Conservation (phyloP, 106 monocot species). For the Phalaenopsis aphrodite region DNA sequence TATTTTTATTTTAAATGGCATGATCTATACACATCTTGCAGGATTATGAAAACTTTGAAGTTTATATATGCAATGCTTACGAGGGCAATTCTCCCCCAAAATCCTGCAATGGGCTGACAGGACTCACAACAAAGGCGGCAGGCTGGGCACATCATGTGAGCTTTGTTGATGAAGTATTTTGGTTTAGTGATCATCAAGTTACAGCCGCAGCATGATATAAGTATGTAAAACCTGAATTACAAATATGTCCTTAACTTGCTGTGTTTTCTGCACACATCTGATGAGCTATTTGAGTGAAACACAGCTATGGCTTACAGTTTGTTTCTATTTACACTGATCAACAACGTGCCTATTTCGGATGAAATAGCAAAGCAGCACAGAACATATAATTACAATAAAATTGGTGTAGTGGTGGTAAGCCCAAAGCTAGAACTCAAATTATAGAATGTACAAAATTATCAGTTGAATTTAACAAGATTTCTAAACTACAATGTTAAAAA, state of each 20-base stretch:
- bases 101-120: conserved; percentile 21
- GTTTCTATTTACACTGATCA: not conserved
- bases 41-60: conserved; percentile 63
- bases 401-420: too few species aligned
- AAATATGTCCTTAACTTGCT: not conserved
- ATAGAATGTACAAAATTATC: too few species aligned
- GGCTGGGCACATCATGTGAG: conserved; percentile 12
- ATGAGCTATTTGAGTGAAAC: too few species aligned
- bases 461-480: too few species aligned
- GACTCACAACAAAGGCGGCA: not conserved
- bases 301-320: not conserved
- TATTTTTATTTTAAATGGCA: not conserved
- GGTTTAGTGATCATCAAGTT: not conserved
- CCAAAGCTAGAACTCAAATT: too few species aligned
- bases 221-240: not conserved
- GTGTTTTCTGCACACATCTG: too few species aligned
- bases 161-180: not conserved
- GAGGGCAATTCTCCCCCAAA: conserved; percentile 31
- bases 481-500: too few species aligned
- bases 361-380: too few species aligned
- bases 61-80: conserved; percentile 55
- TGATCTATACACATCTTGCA: conserved; percentile 1
- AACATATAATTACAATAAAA: too few species aligned
- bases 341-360: too few species aligned
- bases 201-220: not conserved